Conservation (phyloP, 192 early-diverging fungal species). For the Paraglomus occultum region DNA sequence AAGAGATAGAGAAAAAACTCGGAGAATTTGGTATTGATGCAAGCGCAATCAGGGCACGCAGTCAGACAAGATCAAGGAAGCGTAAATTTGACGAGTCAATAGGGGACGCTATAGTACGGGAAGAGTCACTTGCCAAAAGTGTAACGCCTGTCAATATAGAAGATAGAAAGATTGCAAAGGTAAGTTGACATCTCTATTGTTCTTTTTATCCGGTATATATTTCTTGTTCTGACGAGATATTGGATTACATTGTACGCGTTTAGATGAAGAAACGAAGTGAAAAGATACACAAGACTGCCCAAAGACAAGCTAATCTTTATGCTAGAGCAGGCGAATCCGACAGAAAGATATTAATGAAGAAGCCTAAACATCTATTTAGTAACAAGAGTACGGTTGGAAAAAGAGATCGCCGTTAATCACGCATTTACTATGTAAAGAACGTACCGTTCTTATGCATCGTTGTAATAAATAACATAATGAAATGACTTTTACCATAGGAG, state of each 20-base stretch:
- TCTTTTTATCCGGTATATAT: constrained; percentile 35
- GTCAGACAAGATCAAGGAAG: constrained; percentile 67
- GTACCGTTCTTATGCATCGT: too few species aligned
- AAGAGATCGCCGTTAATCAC: constrained; percentile 81
- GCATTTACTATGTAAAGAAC: too few species aligned
- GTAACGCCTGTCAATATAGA: too few species aligned
- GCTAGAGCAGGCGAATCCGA: constrained; percentile 93
- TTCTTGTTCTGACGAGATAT: not conserved
- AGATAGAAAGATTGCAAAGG: too few species aligned
- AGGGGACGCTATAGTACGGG: constrained; percentile 63
- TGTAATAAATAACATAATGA: too few species aligned
- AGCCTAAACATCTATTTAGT: constrained; percentile 97
- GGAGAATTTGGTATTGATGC: constrained; percentile 71
- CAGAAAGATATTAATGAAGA: constrained; percentile 84
- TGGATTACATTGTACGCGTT: constrained; percentile 8
- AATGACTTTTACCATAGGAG: too few species aligned
- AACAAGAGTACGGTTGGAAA: constrained; percentile 85
- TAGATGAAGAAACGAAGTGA: constrained; percentile 64
- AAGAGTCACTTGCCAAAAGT: constrained; percentile 40
- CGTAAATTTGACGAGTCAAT: constrained; percentile 60
- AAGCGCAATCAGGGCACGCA: constrained; percentile 61
- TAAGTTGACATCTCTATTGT: constrained; percentile 22
- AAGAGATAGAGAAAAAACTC: constrained; percentile 74
- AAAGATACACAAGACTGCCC: constrained; percentile 71
- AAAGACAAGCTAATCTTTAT: constrained; percentile 71